Base-by-base conservation (phyloP, 2,329 filamentous ascomycete species). In the Nemania abortiva region DNA sequence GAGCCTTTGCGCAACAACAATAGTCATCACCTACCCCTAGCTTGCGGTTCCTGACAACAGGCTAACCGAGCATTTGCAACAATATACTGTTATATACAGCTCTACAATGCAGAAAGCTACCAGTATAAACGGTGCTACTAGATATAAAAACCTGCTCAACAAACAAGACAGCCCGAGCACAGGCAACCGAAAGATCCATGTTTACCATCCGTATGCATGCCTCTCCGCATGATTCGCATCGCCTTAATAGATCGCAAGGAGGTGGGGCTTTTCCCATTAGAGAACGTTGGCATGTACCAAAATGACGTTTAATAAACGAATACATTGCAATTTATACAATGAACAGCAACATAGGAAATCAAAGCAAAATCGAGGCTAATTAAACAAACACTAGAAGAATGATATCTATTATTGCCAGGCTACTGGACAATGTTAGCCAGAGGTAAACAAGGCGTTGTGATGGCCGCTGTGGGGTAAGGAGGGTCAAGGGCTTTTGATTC, bases 241-340 rank as follows among this genome's bases (percentile, higher is more conserved):
- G 29, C 56, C 53, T 34, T 24, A 63, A 20, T 15, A 31, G 7
- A 6, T 2, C 18, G 22, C 5, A 9, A 27, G 24, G 49, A 57
- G 11, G 42, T 31, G 10, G 45, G 13, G 10, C 29, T 20, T 10
- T 55, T 11, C 18, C 10, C 24, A 24, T 20, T 22, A 20, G 20
- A 57, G 15, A 37, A 6, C 31, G 7, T n/a, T 62, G 67, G 69
- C 66, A 70, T 70, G 69, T 61, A 58, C 39, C 47, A 42, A 66
- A 55, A 66, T 63, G 50, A 60, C 50, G 20, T 34, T 39, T 63
- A 55, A 68, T 60, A 61, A 54, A n/a, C 54, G 27, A 59, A 10
- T 6, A 7, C 57, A 52, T 34, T 57, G 45, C 53, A 47, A 53
- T 61, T 27, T 52, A 53, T 34, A 37, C 24, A 9, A 57, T 29